Evolutionary conservation across 768 basidiomycete genomes (phyloP).

Genomic region (Coprinopsis cinerea): DNA sequence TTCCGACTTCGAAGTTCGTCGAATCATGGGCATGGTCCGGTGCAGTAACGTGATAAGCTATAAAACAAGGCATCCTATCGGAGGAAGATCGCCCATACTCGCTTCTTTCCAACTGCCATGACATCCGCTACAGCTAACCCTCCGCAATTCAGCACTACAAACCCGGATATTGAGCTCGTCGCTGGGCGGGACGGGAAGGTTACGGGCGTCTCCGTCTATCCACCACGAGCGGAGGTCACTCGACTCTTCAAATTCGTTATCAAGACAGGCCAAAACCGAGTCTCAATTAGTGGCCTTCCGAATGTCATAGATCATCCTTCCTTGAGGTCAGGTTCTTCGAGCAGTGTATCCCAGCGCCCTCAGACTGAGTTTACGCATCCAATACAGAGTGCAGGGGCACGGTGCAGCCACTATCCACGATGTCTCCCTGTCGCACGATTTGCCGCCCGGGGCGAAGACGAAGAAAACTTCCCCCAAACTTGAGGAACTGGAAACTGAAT

Average conservation of each 20-base stretch:
- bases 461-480: constrained; percentile 19
- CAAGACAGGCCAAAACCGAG: constrained; percentile 33
- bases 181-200: constrained; percentile 29
- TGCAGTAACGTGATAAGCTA: too few relatives aligned
- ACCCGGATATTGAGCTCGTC: too few relatives aligned
- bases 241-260: constrained; percentile 32
- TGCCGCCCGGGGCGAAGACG: constrained; percentile 12
- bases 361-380: background rate
- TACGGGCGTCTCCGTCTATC: constrained; percentile 33
- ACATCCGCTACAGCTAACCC: too few relatives aligned
- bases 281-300: constrained; percentile 35
- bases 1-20: too few relatives aligned
- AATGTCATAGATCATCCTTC: constrained; percentile 30
- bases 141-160: too few relatives aligned
- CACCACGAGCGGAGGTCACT: constrained; percentile 36
- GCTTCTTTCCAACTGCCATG: too few relatives aligned
- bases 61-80: too few relatives aligned
- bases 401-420: constrained; percentile 41
- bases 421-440: constrained; percentile 27
- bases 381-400: constrained; percentile 34
- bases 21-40: too few relatives aligned
- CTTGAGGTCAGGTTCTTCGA: constrained; percentile 34
- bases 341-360: constrained; percentile 2
- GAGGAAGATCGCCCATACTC: too few relatives aligned
- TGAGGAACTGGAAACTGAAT: constrained; percentile 15